Evolutionary conservation across 768 basidiomycete species (phyloP).

Genomic region (Royoungia palumana): DNA sequence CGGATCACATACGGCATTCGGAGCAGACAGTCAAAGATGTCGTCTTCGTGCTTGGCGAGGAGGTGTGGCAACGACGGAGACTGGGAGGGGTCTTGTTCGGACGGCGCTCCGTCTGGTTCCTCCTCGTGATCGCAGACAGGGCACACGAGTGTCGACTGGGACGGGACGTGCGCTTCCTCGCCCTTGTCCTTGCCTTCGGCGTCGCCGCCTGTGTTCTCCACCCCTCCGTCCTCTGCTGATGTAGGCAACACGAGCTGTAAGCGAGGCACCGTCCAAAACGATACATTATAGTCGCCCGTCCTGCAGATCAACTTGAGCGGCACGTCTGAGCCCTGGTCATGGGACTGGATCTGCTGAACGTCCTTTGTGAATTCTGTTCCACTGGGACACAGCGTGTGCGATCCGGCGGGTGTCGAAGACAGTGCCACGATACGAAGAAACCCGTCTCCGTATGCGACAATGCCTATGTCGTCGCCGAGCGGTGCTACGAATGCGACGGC

Average conservation of each 20-base stretch:
- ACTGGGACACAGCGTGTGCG: conserved; percentile 3
- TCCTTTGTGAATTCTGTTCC: not conserved
- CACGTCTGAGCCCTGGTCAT: too few species aligned
- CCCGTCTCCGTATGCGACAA: conserved; percentile 6
- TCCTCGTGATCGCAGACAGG: not conserved
- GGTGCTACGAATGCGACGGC: conserved; percentile 6
- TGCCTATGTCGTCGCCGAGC: not conserved
- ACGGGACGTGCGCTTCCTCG: too few species aligned
- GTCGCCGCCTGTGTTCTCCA: too few species aligned
- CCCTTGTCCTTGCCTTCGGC: not conserved
- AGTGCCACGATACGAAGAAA: conserved; percentile 5
- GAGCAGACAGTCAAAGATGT: conserved; percentile 4
- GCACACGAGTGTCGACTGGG: not conserved
- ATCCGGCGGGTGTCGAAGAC: not conserved
- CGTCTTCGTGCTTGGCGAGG: conserved; percentile 1
- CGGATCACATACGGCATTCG: conserved; percentile 2
- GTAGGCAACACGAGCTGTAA: not conserved
- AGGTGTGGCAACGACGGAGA: not conserved
- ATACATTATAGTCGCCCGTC: not conserved
- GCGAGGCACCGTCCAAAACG: conserved; percentile 3
- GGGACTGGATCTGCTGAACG: not conserved
- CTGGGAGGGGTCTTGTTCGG: not conserved
- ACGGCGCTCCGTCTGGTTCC: too few species aligned
- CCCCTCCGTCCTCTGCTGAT: too few species aligned
- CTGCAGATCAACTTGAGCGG: conserved; percentile 1